Base-by-base conservation (phyloP, 2,329 filamentous ascomycete species). In the Venturia effusa region DNA sequence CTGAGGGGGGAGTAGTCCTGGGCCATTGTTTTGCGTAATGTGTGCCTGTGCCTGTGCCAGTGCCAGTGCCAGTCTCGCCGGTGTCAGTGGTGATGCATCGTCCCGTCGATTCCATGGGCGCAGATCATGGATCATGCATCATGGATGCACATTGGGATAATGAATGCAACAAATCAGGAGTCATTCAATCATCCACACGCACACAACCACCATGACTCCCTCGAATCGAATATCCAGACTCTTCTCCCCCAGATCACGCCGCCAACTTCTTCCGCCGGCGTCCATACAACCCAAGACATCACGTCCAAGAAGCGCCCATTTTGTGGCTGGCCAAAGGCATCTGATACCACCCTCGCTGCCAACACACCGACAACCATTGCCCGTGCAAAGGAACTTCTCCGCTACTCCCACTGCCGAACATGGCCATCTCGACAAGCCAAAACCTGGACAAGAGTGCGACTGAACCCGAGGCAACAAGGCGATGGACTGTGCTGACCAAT, bases 381-480 rank as follows among this genome's bases (percentile, higher is more conserved):
- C 3, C 2, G 5, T 64, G 45, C 69, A 67, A 55, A 70, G 87
- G 71, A 75, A 74, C 63, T 94, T 97, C 74, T 88, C 88, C 51
- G 84, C 82, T 13, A 87, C 87, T 4, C 72, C 83, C 13, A 71
- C 78, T 64, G 75, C 78, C 63, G 78, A 75, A 61, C 94, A 99
- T 75, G 91, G 89, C 59, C 90, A 97, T 74, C 77, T 97, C 69
- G 84, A 87, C 64, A 84, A 89, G 37, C 93, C 94, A 1, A 93
- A 92, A 77, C 84, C 90, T 0, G 94, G 94, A 59, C 90, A 97
- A 82, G 94, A 97, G 90, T 95, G 80, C 72, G 88, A 61, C 30
- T 37, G 34, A 51, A 13, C 45, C 34, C 39, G 7, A 13, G 17
- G 15, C 19, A 45, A 24, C 15, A 61, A 30, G n/a, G 8, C 13